Percentiles rank a stretch among this genome's conserved stretches.
Evolutionary conservation across 805 yeast species (phyloP).

Genomic region (Wickerhamiella bombiphila): DNA sequence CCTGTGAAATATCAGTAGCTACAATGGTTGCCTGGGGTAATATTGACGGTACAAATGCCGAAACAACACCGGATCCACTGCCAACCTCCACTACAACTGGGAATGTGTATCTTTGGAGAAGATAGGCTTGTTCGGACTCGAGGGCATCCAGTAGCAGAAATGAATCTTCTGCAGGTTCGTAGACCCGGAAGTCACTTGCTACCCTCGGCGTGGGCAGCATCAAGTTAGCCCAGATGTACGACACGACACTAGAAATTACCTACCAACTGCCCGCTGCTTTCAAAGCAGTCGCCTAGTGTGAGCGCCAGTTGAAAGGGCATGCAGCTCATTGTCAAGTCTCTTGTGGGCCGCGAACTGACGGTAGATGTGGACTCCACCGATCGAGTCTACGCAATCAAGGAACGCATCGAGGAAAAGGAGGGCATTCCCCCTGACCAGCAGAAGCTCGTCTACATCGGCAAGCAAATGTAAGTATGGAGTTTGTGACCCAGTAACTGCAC

Average conservation of each 20-base stretch:
- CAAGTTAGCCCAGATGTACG: too few species aligned
- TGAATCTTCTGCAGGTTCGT: slow-evolving; percentile 92
- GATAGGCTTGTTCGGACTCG: slow-evolving; percentile 38
- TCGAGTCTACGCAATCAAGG: slow-evolving; percentile 59
- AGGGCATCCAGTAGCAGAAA: slow-evolving; percentile 69
- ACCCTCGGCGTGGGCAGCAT: slow-evolving; percentile 2
- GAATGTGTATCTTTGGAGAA: slow-evolving; percentile 15
- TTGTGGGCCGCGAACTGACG: slow-evolving; percentile 19
- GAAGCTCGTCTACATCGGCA: slow-evolving; percentile 76
- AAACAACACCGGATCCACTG: slow-evolving; percentile 79
- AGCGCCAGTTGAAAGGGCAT: slow-evolving; percentile 4
- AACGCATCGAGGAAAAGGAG: slow-evolving; percentile 85
- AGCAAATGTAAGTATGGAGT: slow-evolving; percentile 66
- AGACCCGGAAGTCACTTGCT: slow-evolving; percentile 31
- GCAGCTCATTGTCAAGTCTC: slow-evolving; percentile 15
- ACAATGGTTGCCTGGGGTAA: slow-evolving; percentile 35
- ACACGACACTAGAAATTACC: too few species aligned
- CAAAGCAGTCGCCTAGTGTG: too few species aligned
- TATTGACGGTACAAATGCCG: slow-evolving; percentile 58
- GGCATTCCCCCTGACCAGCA: slow-evolving; percentile 97
- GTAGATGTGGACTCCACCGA: slow-evolving; percentile 23
- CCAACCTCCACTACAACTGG: slow-evolving; percentile 76
- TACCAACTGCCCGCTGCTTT: too few species aligned
- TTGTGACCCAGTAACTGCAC: too few species aligned
- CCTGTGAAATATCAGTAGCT: slow-evolving; percentile 70